Conservation (phyloP, 2,329 filamentous ascomycete species). For the Colletotrichum cereale region DNA sequence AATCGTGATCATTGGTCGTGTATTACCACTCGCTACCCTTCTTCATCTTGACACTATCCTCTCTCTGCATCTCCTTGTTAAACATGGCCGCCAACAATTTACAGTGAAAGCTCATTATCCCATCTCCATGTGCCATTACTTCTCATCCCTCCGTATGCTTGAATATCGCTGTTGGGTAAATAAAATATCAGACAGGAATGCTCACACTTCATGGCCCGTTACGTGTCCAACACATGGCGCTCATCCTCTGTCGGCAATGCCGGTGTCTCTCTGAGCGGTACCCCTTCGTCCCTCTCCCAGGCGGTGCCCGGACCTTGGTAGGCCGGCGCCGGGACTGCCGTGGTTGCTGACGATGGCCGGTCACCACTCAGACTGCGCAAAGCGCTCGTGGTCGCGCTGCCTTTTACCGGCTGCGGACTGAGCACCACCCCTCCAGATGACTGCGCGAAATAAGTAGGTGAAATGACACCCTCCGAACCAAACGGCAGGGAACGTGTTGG, state of each 20-base stretch:
- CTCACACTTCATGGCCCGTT: conserved; percentile 13
- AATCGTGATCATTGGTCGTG: neutral
- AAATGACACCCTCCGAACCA: conserved; percentile 62
- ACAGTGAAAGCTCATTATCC: conserved; percentile 5
- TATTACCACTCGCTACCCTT: neutral
- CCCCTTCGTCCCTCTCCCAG: conserved; percentile 65
- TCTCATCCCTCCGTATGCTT: neutral
- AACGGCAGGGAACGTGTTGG: conserved; percentile 64
- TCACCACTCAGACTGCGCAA: conserved; percentile 49
- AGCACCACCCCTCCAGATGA: conserved; percentile 50
- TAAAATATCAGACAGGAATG: conserved; percentile 29
- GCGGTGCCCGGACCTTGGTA: conserved; percentile 62
- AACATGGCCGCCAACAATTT: conserved; percentile 12
- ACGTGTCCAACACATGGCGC: conserved; percentile 56
- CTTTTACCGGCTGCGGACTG: conserved; percentile 59
- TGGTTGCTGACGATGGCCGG: conserved; percentile 17
- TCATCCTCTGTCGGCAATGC: conserved; percentile 56
- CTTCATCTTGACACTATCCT: neutral
- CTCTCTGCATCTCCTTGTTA: neutral
- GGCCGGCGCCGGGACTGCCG: conserved; percentile 57
- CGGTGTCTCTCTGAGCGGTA: conserved; percentile 52
- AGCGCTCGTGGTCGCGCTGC: conserved; percentile 51
- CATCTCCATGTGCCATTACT: neutral
- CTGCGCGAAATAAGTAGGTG: conserved; percentile 59
- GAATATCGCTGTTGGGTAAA: conserved; percentile 28